Conservation (phyloP, 2,329 filamentous ascomycete species). For the Nannizziopsis arthrosporioides region DNA sequence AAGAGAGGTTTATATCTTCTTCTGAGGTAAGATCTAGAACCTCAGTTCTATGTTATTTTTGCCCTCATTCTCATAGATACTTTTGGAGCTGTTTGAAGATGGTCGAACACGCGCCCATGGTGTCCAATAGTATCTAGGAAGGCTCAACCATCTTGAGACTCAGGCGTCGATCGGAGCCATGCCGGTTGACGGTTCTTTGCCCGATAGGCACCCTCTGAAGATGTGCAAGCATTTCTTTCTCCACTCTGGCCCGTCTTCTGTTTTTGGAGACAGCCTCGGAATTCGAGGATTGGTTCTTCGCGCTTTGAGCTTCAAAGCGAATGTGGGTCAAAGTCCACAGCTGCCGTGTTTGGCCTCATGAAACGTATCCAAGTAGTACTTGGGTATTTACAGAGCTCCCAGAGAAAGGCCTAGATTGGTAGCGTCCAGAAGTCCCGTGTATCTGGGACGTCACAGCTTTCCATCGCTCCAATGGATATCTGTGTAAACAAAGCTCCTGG, state of each 20-base stretch:
- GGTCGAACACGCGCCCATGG: conserved; percentile 13
- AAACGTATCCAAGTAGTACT: background rate
- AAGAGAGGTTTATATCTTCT: conserved; percentile 3
- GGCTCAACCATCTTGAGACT: background rate
- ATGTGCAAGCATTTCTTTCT: background rate
- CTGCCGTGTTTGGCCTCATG: conserved; percentile 1
- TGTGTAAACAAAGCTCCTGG: conserved; percentile 3
- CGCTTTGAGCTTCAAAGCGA: conserved; percentile 3
- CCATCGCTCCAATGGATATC: background rate
- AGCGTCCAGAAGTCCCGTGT: background rate
- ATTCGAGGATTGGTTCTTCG: conserved; percentile 1
- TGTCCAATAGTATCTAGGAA: conserved; percentile 8
- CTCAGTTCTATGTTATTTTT: conserved; percentile 2
- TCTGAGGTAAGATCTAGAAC: background rate
- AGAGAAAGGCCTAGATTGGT: conserved; percentile 3
- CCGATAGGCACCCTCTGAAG: background rate
- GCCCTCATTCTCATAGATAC: background rate
- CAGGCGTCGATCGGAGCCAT: background rate
- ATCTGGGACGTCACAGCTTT: background rate
- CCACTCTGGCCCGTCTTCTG: conserved; percentile 5
- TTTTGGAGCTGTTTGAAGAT: conserved; percentile 6
- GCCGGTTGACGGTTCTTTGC: too few relatives aligned
- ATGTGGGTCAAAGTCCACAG: conserved; percentile 1
- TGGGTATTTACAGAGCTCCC: background rate
- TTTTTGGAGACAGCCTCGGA: background rate